A percentile compares a stretch with the other conserved stretches of the same genome.
Conservation (phyloP, 2,329 filamentous ascomycete genomes). For the Emmonsiellopsis sp. region DNA sequence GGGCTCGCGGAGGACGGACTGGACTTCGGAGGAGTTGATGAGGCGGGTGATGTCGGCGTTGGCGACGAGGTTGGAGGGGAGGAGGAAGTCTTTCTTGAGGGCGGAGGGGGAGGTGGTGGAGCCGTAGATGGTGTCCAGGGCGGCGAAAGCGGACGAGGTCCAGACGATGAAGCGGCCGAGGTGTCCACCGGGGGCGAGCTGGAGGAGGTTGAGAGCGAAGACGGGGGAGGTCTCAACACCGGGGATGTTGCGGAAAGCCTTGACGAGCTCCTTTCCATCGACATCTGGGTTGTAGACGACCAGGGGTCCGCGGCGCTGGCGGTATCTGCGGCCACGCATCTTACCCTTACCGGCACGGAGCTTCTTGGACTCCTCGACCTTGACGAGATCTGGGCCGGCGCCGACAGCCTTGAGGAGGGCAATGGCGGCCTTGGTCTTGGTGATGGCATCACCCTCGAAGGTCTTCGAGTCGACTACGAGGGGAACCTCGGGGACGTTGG, state of each 20-base stretch:
- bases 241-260: constrained; percentile 96
- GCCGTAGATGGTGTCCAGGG: constrained; percentile 95
- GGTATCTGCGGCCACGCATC: constrained; percentile 90
- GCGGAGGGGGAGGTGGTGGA: constrained; percentile 79
- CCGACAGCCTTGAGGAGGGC: constrained; percentile 83
- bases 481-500: constrained; percentile 86
- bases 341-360: constrained; percentile 98
- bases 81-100: constrained; percentile 98
- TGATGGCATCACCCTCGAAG: constrained; percentile 68
- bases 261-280: constrained; percentile 89
- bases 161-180: constrained; percentile 98
- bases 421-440: constrained; percentile 82
- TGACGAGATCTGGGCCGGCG: constrained; percentile 81
- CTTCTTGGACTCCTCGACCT: constrained; percentile 96
- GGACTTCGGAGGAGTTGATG: constrained; percentile 98
- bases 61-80: constrained; percentile 82
- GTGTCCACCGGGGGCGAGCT: constrained; percentile 97
- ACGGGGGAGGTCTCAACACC: constrained; percentile 95
- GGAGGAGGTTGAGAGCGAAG: constrained; percentile 92
- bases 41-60: constrained; percentile 94
- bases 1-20: constrained; percentile 86
- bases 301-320: constrained; percentile 93
- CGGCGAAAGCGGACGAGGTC: constrained; percentile 94
- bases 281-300: constrained; percentile 94
- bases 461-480: constrained; percentile 88